Base-by-base conservation (phyloP, 345 rosid species). In the Gossypioides kirkii region DNA sequence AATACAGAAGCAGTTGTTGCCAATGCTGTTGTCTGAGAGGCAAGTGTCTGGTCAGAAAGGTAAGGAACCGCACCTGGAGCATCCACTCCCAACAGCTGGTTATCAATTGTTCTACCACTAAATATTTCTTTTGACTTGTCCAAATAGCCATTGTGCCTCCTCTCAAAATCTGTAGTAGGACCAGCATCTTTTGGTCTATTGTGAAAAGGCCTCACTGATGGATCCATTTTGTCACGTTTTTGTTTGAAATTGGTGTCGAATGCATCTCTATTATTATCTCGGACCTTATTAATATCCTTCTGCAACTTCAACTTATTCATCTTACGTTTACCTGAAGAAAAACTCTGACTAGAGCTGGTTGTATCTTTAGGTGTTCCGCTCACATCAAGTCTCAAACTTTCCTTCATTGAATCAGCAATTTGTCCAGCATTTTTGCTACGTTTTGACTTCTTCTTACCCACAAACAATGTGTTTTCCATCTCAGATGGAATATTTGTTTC, bases 401-500 rank as follows among this genome's bases (percentile, higher is more conserved):
- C 77, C 70, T 74, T 81, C 12, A 16, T 43, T 41, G 70, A 28
- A 73, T 50, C 66, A 75, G 75, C 65, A 49, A 47, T 41, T 22
- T 69, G 47, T 70, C 72, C 76, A 68, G 77, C 69, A 50, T 74
- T 76, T 78, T 74, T 71, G 14, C 63, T 50, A 36, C 74, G 67
- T 64, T 75, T 87, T 53, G 82, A 81, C 76, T 78, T 83, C 81
- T 83, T 85, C 74, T 80, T 82, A 54, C 64, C 76, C 75, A 69
- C 73, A 61, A 49, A 5, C 18, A 65, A 76, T 50, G 67, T 72
- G 74, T 77, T 83, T 52, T 72, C 80, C 80, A 80, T 83, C 73
- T 62, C 58, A 65, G 28, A 62, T 72, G 69, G 46, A 63, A 61
- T 69, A 45, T 53, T 72, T 28, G 42, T 22, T 49, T 77, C 77